A percentile compares a stretch with the other conserved stretches of the same genome.
phyloP scores from a whole-genome alignment of 805 yeast species.

The Pichia gijzeniarum region DNA sequence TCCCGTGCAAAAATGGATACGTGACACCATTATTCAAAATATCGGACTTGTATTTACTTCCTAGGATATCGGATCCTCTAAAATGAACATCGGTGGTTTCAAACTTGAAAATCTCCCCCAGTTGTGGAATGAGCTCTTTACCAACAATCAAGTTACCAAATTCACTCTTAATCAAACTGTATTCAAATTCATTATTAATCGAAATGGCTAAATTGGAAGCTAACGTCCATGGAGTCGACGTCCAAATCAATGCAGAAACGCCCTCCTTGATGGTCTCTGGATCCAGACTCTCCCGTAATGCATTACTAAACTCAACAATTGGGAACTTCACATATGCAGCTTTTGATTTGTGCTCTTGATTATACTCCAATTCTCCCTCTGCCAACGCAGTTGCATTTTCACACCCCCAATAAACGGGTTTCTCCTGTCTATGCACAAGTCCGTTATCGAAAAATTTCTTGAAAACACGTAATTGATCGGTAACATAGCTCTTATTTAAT shows the following conservation, averaged over 20 bases:
- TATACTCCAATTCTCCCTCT: conserved; percentile 92
- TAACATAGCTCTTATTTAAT: conserved; percentile 62
- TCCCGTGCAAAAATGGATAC: conserved; percentile 68
- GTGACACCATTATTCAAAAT: conserved; percentile 28
- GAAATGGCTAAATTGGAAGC: conserved; percentile 84
- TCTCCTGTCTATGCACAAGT: conserved; percentile 73
- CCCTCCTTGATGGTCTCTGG: not conserved
- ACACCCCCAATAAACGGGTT: conserved; percentile 97
- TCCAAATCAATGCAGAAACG: conserved; percentile 67
- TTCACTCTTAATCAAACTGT: conserved; percentile 40
- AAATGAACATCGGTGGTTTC: conserved; percentile 25
- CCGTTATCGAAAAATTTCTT: conserved; percentile 56
- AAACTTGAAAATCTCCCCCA: conserved; percentile 14
- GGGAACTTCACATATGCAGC: conserved; percentile 71
- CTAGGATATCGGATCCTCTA: conserved; percentile 38
- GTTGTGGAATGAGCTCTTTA: conserved; percentile 33
- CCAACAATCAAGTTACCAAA: conserved; percentile 54
- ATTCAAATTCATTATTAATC: conserved; percentile 50
- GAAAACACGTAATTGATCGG: conserved; percentile 68
- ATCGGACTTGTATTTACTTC: conserved; percentile 50
- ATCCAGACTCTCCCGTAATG: conserved; percentile 18
- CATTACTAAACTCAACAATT: conserved; percentile 24
- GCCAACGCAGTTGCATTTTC: conserved; percentile 93
- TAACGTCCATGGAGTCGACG: conserved; percentile 98
- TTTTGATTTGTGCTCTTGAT: conserved; percentile 57